Conservation (phyloP, 352 stramenopile genomes). For the Globisporangium radiosum region DNA sequence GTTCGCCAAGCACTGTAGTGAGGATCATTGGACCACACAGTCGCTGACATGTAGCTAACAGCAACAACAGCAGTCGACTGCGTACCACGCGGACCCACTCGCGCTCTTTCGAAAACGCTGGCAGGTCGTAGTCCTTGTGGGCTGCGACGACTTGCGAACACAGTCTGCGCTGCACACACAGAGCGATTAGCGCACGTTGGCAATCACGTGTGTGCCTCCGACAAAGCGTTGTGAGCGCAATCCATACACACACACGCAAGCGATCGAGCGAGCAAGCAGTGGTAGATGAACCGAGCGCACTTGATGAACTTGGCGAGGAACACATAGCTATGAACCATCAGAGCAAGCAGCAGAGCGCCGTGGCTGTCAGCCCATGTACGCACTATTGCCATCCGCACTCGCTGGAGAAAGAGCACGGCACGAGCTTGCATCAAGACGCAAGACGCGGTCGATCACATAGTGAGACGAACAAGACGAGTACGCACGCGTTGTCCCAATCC, state of each 20-base stretch:
- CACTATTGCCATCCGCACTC: no score
- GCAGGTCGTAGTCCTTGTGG: conserved; percentile 54
- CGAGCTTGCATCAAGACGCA: no score
- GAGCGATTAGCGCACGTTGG: not conserved
- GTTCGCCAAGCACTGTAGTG: no score
- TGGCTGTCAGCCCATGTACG: no score
- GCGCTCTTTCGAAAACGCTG: conserved; percentile 49
- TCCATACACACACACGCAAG: not conserved
- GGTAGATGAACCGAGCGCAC: conserved; percentile 21
- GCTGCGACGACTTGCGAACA: conserved; percentile 64
- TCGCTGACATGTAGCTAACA: no score
- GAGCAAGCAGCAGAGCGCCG: not conserved
- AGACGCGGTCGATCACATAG: no score
- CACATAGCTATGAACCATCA: conserved; percentile 48
- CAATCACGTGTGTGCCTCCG: no score
- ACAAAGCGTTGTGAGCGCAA: no score
- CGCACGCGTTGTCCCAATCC: conserved; percentile 71
- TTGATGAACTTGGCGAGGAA: conserved; percentile 80
- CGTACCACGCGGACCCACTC: conserved; percentile 58
- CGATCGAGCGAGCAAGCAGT: no score
- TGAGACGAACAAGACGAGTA: not conserved
- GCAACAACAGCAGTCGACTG: not conserved
- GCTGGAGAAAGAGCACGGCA: no score
- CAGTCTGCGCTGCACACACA: conserved; percentile 23
- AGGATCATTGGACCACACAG: no score